Base-by-base conservation (phyloP, 139 green algal genomes). In the Astrephomene gubernaculifera region DNA sequence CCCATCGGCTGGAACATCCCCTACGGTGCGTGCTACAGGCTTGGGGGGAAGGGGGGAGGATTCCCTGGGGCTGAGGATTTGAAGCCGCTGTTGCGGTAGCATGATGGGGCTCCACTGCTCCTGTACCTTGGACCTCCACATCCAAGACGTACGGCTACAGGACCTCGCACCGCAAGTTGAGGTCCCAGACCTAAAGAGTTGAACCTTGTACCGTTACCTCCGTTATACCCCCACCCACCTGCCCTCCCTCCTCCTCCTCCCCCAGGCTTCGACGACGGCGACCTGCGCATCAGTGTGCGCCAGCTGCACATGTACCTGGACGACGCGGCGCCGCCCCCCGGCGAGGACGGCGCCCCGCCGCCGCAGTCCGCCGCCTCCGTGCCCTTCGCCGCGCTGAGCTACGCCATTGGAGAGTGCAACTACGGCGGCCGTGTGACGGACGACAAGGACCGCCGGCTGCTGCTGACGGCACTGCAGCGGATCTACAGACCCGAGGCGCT, bases 1-100 rank as follows among this genome's bases (percentile, higher is more conserved):
- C 92, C 93, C n/a, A 93, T 96, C 60, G 93, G 93, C 9, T 96
- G 91, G 90, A 96, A 96, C 87, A 95, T 96, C 44, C 93, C 93
- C 7, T 96, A 96, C 68, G 91, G 86, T 89, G 45, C 31, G 76
- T 14, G 33, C 49, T 25, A n/a, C n/a, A n/a, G n/a, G n/a, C n/a
- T n/a, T n/a, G n/a, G n/a, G n/a, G n/a, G n/a, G n/a, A n/a, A n/a
- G n/a, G n/a, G n/a, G n/a, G n/a, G n/a, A n/a, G n/a, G n/a, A n/a
- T n/a, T n/a, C n/a, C n/a, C n/a, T n/a, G n/a, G n/a, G n/a, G n/a
- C n/a, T n/a, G n/a, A n/a, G n/a, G n/a, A n/a, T n/a, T n/a, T n/a
- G n/a, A n/a, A n/a, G n/a, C n/a, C n/a, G n/a, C n/a, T n/a, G n/a
- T n/a, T n/a, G n/a, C n/a, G n/a, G n/a, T n/a, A n/a, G n/a, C n/a